These are phyloP conservation scores for Annona squamosa DNA, from an alignment of 164 flowering plant genomes.

Conservation along the genomic window DNA sequence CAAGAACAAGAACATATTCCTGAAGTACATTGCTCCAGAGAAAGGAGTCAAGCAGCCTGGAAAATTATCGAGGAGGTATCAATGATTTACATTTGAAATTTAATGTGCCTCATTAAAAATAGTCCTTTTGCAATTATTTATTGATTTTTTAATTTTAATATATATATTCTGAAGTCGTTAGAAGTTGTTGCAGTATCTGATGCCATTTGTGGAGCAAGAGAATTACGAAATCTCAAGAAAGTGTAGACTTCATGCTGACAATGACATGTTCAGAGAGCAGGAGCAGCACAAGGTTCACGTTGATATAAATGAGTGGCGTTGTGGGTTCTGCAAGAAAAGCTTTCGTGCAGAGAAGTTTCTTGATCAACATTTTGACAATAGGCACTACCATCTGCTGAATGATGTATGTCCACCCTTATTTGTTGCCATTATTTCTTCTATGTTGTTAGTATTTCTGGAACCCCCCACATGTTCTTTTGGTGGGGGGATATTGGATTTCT, in stretches of 20 bases:
- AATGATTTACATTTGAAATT: neutral
- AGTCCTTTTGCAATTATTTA: neutral
- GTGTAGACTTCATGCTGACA: conserved; percentile 80
- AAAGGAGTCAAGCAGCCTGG: conserved; percentile 92
- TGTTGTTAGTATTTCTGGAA: no score
- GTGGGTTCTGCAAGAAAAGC: conserved; percentile 94
- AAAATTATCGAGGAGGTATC: conserved; percentile 72
- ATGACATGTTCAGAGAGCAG: conserved; percentile 88
- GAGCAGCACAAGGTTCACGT: conserved; percentile 80
- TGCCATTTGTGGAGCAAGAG: conserved; percentile 83
- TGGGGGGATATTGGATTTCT: no score
- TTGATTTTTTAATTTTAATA: neutral
- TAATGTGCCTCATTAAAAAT: neutral
- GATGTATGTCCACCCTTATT: conserved; percentile 44
- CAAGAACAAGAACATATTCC: conserved; percentile 38
- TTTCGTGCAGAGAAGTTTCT: conserved; percentile 82
- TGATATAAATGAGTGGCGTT: conserved; percentile 82
- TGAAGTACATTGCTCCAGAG: conserved; percentile 93
- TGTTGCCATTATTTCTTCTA: neutral
- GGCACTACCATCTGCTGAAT: conserved; percentile 81
- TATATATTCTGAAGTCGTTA: neutral
- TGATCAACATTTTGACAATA: conserved; percentile 88
- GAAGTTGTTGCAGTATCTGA: conserved; percentile 56
- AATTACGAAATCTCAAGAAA: conserved; percentile 46
- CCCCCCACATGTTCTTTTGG: no score